These are phyloP conservation scores for Microcera coccophila DNA, from an alignment of 2,329 filamentous ascomycete species.

Conservation along the genomic window DNA sequence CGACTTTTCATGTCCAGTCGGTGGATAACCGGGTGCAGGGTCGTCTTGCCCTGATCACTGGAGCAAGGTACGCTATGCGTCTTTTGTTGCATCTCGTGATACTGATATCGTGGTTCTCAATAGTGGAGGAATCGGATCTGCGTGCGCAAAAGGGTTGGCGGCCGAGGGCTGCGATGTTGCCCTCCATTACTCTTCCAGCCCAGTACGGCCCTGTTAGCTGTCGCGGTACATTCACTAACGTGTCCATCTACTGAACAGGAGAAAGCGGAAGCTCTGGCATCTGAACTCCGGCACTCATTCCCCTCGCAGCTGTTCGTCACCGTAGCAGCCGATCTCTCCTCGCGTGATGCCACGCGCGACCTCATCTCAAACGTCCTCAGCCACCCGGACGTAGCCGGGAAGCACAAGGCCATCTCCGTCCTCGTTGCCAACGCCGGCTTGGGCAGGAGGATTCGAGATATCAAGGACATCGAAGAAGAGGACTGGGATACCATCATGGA, in stretches of 20 bases:
- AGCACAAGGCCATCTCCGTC: conserved; percentile 7
- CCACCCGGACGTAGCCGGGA: conserved; percentile 7
- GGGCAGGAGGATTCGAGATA: conserved; percentile 33
- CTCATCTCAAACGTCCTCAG: conserved; percentile 5
- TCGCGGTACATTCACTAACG: not conserved
- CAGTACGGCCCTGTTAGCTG: conserved; percentile 15
- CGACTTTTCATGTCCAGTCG: conserved; percentile 17
- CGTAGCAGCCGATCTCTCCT: conserved; percentile 27
- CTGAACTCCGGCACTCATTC: conserved; percentile 21
- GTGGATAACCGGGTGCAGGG: conserved; percentile 25
- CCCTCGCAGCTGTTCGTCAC: conserved; percentile 28
- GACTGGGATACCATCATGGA: conserved; percentile 37
- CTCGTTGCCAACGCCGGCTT: conserved; percentile 17
- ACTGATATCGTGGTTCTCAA: not conserved
- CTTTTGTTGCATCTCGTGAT: not conserved
- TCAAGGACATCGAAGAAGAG: conserved; percentile 31
- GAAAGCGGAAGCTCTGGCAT: conserved; percentile 30
- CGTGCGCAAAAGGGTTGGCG: conserved; percentile 30
- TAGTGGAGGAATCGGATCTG: conserved; percentile 36
- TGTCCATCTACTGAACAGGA: conserved; percentile 16
- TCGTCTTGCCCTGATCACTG: conserved; percentile 33
- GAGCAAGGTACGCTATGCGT: conserved; percentile 25
- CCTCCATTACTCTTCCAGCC: conserved; percentile 33
- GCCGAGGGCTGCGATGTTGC: conserved; percentile 35
- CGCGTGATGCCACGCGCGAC: conserved; percentile 15